Percentiles rank a stretch among this genome's conserved stretches.
These are phyloP conservation scores for Jasminum sambac DNA, from an alignment of 257 asterid genomes.

Conservation along the genomic window DNA sequence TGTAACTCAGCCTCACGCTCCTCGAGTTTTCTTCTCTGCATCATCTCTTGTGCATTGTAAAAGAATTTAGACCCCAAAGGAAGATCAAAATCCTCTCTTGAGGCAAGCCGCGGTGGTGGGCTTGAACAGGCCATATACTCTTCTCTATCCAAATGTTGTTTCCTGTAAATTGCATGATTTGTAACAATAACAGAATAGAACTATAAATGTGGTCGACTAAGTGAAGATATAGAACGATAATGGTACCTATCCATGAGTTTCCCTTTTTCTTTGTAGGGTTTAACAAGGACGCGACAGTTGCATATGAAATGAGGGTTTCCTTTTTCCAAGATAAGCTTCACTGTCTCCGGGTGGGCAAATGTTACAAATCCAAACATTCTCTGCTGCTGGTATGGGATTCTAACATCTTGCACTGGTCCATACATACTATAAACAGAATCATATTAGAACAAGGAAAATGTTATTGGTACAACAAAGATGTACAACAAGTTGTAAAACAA, in stretches of 20 bases:
- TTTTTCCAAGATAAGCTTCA: slow-evolving; percentile 54
- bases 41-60: slow-evolving; percentile 60
- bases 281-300: slow-evolving; percentile 63
- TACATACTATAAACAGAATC: slow-evolving; percentile 33
- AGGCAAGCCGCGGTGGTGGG: slow-evolving; percentile 65
- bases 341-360: slow-evolving; percentile 59
- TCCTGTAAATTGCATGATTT: slow-evolving; percentile 28
- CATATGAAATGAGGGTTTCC: slow-evolving; percentile 73
- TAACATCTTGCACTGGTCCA: slow-evolving; percentile 70
- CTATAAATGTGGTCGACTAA: neutral
- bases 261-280: slow-evolving; percentile 58
- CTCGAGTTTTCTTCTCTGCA: slow-evolving; percentile 70
- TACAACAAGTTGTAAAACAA: no score
- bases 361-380: slow-evolving; percentile 78
- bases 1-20: slow-evolving; percentile 66
- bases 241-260: slow-evolving; percentile 51
- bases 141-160: slow-evolving; percentile 68
- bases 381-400: slow-evolving; percentile 63
- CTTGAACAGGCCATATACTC: slow-evolving; percentile 63
- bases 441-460: slow-evolving; percentile 10
- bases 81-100: slow-evolving; percentile 63
- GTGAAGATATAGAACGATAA: neutral
- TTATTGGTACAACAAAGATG: no score
- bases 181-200: slow-evolving; percentile 8
- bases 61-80: slow-evolving; percentile 83